Evolutionary conservation across 805 yeast species (phyloP).

Genomic region (Candida andamanensis): DNA sequence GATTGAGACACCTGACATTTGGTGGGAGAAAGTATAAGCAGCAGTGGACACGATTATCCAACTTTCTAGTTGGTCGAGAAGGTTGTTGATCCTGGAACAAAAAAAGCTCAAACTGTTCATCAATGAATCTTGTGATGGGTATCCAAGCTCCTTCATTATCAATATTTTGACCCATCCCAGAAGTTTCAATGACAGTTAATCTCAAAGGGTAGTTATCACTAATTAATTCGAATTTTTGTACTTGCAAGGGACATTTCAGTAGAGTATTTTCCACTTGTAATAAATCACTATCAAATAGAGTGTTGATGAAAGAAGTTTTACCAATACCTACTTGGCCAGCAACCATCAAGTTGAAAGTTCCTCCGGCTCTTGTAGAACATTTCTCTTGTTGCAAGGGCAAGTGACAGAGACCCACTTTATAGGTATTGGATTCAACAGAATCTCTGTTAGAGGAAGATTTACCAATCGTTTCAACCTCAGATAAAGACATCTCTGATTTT

Average conservation of each 20-base stretch:
- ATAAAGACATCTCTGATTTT: too few relatives aligned
- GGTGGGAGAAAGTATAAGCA: conserved; percentile 82
- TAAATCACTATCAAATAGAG: conserved; percentile 48
- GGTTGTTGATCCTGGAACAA: conserved; percentile 61
- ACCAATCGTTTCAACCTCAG: too few relatives aligned
- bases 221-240: background rate
- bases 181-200: conserved; percentile 65
- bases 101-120: conserved; percentile 67
- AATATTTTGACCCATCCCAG: conserved; percentile 66
- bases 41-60: conserved; percentile 74
- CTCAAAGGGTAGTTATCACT: conserved; percentile 48
- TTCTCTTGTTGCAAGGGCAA: conserved; percentile 29
- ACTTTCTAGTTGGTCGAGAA: conserved; percentile 17
- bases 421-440: too few relatives aligned
- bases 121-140: conserved; percentile 61
- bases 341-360: conserved; percentile 32
- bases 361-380: conserved; percentile 23
- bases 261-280: conserved; percentile 16
- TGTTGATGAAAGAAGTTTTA: conserved; percentile 75
- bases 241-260: background rate
- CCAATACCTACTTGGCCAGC: conserved; percentile 42
- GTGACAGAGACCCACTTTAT: conserved; percentile 12
- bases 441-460: too few relatives aligned
- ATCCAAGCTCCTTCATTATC: conserved; percentile 39
- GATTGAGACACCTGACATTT: conserved; percentile 45